Base-by-base conservation (phyloP, 176 grass and related monocot genomes). In the Saccharum spontaneum region DNA sequence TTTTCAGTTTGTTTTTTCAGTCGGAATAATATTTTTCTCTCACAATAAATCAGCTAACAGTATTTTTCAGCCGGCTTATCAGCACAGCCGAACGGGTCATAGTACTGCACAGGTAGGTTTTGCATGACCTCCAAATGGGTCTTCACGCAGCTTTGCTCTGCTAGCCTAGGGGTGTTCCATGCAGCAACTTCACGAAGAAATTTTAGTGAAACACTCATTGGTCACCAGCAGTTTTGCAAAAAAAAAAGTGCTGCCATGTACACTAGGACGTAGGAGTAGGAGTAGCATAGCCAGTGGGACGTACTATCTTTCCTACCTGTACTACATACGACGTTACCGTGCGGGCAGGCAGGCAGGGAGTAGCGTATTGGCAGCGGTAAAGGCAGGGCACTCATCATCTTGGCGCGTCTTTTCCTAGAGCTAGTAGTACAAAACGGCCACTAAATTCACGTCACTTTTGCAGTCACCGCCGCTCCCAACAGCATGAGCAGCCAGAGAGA, bases 401-500 rank as follows among this genome's bases (percentile, higher is more conserved):
- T 10, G 63, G 15, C 28, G 77, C 36, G 1, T 41, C 54, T 60
- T 80, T n/a, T 14, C 9, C 18, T 50, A 28, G 28, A 28, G 28
- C 28, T 28, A 28, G 28, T 28, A 28, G 28, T 28, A 28, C 28
- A 28, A 28, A 28, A 28, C 28, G 28, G 28, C 28, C 28, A 28
- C 28, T 28, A 31, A 73, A 57, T 11, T 17, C 13, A 37, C 39
- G 82, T 71, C 78, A 73, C 88, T 90, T 82, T 85, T 43, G 37
- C 64, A 20, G 70, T 78, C 74, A 46, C 73, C 15, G 33, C 79
- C 20, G 31, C 3, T 20, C 37, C 55, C 81, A 52, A 11, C 73
- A 41, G 17, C 55, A 62, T 37, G 41, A 75, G 30, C 60, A 43
- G 75, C 84, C 85, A 90, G 39, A 69, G 69, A 74, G 68, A 80